Evolutionary conservation across 2,329 filamentous ascomycete species (phyloP).

Genomic region (Curvularia sp.): DNA sequence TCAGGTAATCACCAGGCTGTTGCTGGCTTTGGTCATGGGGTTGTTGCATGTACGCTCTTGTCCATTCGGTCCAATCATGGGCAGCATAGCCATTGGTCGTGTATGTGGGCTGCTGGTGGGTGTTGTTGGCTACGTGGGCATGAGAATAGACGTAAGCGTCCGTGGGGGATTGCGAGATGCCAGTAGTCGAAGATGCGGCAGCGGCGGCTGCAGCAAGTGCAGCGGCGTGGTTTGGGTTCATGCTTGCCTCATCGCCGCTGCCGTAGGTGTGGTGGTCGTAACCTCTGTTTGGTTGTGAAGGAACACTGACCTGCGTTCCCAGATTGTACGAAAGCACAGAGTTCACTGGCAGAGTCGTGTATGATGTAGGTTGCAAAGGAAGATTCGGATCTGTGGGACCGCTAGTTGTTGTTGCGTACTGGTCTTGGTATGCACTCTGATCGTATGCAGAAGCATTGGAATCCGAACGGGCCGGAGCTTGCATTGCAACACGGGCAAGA

Average conservation of each 20-base stretch:
- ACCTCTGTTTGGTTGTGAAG: constrained; percentile 31
- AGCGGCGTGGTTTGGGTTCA: constrained; percentile 42
- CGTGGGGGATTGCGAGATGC: constrained; percentile 30
- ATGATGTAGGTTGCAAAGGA: constrained; percentile 30
- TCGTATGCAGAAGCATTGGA: constrained; percentile 32
- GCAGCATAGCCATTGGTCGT: constrained; percentile 28
- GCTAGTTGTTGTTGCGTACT: constrained; percentile 31
- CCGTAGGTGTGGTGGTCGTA: constrained; percentile 43
- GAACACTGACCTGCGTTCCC: constrained; percentile 28
- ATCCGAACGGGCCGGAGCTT: constrained; percentile 34
- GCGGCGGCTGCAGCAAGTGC: constrained; percentile 41
- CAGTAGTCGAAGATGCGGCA: constrained; percentile 25
- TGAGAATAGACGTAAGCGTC: constrained; percentile 39
- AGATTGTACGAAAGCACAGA: constrained; percentile 38
- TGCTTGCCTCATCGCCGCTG: constrained; percentile 34
- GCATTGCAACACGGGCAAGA: constrained; percentile 49
- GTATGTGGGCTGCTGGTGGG: constrained; percentile 33
- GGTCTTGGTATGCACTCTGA: constrained; percentile 33
- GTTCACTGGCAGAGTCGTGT: constrained; percentile 26
- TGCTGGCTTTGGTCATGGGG: constrained; percentile 23
- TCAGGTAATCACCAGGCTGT: constrained; percentile 44
- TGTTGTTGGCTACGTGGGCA: constrained; percentile 25
- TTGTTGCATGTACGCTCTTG: constrained; percentile 43
- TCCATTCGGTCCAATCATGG: constrained; percentile 45
- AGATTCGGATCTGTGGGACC: constrained; percentile 33